These are phyloP conservation scores for Chalciporus sp. DNA, from an alignment of 1,284 basidiomycete species.

Conservation along the genomic window DNA sequence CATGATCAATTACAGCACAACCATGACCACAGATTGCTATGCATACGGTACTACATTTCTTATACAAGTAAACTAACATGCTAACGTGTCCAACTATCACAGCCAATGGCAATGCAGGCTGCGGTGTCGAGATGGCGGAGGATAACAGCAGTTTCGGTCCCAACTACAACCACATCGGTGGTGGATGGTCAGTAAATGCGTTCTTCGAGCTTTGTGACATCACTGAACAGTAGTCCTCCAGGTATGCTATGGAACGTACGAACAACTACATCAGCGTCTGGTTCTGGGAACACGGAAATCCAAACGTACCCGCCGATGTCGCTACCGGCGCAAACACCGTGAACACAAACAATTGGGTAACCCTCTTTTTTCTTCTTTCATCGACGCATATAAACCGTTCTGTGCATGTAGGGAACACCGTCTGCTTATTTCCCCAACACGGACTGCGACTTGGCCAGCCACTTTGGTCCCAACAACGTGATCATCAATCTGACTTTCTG, in stretches of 20 bases:
- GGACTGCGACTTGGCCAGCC: constrained; percentile 37
- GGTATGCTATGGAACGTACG: constrained; percentile 45
- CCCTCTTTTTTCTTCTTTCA: background rate
- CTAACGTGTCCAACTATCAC: background rate
- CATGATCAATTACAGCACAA: constrained; percentile 12
- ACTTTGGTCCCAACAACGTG: constrained; percentile 43
- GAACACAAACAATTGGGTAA: constrained; percentile 37
- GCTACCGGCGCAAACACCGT: constrained; percentile 26
- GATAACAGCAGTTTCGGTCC: constrained; percentile 42
- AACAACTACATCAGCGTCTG: constrained; percentile 38
- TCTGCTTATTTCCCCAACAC: constrained; percentile 42
- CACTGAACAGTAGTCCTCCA: background rate
- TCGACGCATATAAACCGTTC: constrained; percentile 17
- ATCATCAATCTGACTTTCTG: constrained; percentile 46
- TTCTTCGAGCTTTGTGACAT: background rate
- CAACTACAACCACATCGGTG: constrained; percentile 43
- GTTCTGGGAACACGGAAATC: constrained; percentile 41
- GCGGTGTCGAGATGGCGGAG: constrained; percentile 43
- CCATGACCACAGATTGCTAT: constrained; percentile 36
- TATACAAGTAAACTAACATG: background rate
- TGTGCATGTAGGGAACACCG: constrained; percentile 36
- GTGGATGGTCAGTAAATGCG: constrained; percentile 37
- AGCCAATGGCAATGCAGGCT: constrained; percentile 46
- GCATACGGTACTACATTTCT: constrained; percentile 26
- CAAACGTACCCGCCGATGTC: constrained; percentile 35